Percentiles rank a stretch among this genome's conserved stretches.
These are phyloP conservation scores for Rhododendron mucronatum DNA, from an alignment of 148 eudicot genomes.

Conservation along the genomic window DNA sequence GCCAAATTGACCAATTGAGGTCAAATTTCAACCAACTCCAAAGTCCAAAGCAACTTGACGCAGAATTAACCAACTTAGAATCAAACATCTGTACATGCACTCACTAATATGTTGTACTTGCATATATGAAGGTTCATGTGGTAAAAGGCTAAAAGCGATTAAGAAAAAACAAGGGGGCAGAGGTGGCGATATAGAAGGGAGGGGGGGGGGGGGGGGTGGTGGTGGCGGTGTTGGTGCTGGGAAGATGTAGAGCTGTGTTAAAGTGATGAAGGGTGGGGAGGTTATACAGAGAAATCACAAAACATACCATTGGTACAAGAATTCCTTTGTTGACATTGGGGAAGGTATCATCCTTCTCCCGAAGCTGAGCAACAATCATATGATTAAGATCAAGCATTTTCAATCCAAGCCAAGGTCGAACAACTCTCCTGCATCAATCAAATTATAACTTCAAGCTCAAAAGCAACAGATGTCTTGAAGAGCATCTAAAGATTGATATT, in stretches of 20 bases:
- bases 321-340: constrained; percentile 50
- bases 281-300: background rate
- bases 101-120: background rate
- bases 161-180: background rate
- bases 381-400: constrained; percentile 70
- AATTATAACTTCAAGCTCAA: background rate
- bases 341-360: constrained; percentile 48
- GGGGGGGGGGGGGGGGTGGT: background rate
- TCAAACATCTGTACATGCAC: background rate
- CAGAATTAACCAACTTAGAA: background rate
- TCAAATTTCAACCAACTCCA: background rate
- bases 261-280: background rate
- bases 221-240: background rate
- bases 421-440: constrained; percentile 50
- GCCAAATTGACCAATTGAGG: background rate
- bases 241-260: background rate
- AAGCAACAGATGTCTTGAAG: constrained; percentile 1
- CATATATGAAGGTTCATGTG: background rate
- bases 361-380: constrained; percentile 60
- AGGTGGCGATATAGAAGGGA: background rate
- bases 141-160: background rate
- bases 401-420: constrained; percentile 73
- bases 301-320: constrained; percentile 57
- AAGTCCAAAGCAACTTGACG: background rate
- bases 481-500: background rate